Evolutionary conservation across 768 basidiomycete genomes (phyloP).

Genomic region (Termitomyces sp.): DNA sequence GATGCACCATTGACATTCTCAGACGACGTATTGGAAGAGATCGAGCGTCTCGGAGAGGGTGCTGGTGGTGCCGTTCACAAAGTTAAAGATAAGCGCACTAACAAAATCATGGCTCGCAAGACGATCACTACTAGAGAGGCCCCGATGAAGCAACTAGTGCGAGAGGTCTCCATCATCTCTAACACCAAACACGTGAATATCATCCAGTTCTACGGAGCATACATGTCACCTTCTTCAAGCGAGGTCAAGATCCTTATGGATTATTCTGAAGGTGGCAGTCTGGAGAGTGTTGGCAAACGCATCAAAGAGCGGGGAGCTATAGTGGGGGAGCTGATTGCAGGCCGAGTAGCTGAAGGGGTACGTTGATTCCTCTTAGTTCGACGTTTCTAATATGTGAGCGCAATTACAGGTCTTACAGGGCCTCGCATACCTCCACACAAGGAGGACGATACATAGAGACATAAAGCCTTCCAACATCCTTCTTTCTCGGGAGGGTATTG

Average conservation of each 20-base stretch:
- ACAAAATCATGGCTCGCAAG: conserved; percentile 88
- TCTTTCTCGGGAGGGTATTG: conserved; percentile 81
- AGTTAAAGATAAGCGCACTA: conserved; percentile 80
- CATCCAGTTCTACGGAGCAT: conserved; percentile 89
- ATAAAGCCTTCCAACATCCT: conserved; percentile 95
- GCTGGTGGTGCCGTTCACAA: conserved; percentile 96
- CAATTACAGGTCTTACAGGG: conserved; percentile 74
- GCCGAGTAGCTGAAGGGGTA: conserved; percentile 91
- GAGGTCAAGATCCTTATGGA: conserved; percentile 98
- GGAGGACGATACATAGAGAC: conserved; percentile 92
- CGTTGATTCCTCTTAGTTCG: conserved; percentile 24
- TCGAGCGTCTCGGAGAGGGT: conserved; percentile 85
- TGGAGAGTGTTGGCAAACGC: conserved; percentile 86
- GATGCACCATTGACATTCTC: conserved; percentile 47
- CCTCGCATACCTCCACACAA: conserved; percentile 89
- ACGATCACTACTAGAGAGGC: conserved; percentile 90
- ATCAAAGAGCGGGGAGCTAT: conserved; percentile 77
- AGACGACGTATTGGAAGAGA: conserved; percentile 73
- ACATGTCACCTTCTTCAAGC: conserved; percentile 80
- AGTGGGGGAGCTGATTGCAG: conserved; percentile 86
- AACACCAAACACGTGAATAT: conserved; percentile 85
- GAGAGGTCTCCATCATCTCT: conserved; percentile 90
- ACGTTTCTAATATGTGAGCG: background rate
- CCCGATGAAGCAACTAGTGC: conserved; percentile 87
- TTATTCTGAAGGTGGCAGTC: conserved; percentile 79